phyloP scores from a whole-genome alignment of 306 rosid species.

The Pterocarpus santalinus region DNA sequence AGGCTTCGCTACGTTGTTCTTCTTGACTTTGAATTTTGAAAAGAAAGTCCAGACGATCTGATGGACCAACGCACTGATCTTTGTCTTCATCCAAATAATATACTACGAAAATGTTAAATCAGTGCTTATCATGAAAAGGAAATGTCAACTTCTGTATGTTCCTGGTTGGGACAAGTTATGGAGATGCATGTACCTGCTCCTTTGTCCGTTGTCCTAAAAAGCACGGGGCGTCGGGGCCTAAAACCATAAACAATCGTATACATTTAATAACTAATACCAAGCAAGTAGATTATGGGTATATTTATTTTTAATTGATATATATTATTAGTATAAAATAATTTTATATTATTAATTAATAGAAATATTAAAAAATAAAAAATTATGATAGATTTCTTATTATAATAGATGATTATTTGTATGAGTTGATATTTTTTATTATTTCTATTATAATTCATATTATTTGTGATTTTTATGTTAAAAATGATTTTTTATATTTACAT shows the following conservation, averaged over 20 bases:
- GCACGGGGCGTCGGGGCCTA: constrained; percentile 49
- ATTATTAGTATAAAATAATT: too few species aligned
- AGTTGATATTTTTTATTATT: too few species aligned
- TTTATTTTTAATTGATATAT: too few species aligned
- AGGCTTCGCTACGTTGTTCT: constrained; percentile 36
- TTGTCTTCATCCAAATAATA: constrained; percentile 7
- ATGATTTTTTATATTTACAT: too few species aligned
- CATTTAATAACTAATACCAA: too few species aligned
- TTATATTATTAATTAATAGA: too few species aligned
- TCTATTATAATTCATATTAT: too few species aligned
- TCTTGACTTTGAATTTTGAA: constrained; percentile 50
- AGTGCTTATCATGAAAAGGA: constrained; percentile 1
- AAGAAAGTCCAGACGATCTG: constrained; percentile 43
- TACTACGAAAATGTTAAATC: background rate
- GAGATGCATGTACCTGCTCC: constrained; percentile 49
- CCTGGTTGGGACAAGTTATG: constrained; percentile 27
- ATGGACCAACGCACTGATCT: constrained; percentile 17
- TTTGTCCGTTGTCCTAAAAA: background rate
- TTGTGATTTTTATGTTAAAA: too few species aligned
- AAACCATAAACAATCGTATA: background rate
- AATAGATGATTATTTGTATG: too few species aligned
- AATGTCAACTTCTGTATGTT: constrained; percentile 23
- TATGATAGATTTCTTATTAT: too few species aligned
- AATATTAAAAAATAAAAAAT: too few species aligned
- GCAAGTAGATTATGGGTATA: too few species aligned